Percentiles rank a stretch among this genome's conserved stretches.
phyloP scores from a whole-genome alignment of 208 protist genomes.

The Trypanosoma vivax region DNA sequence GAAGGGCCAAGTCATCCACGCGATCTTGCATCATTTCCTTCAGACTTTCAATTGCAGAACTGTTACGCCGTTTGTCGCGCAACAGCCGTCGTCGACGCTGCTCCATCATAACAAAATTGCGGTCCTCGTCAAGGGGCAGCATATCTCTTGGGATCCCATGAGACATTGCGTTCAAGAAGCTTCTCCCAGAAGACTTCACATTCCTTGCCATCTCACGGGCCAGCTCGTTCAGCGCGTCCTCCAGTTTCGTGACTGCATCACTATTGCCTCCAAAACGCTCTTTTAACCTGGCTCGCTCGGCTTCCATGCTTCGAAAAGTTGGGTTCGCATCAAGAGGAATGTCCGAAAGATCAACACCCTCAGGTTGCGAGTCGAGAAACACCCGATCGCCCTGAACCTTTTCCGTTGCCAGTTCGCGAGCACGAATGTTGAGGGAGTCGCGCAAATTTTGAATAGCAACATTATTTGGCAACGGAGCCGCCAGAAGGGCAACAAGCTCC shows the following conservation, averaged over 20 bases:
- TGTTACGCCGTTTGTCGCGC: slow-evolving; percentile 33
- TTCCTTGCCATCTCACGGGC: slow-evolving; percentile 47
- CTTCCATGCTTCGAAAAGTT: slow-evolving; percentile 36
- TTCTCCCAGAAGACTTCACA: slow-evolving; percentile 36
- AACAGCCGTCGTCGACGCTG: slow-evolving; percentile 15
- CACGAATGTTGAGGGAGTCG: slow-evolving; percentile 44
- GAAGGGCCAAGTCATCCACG: slow-evolving; percentile 59
- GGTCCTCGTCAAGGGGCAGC: slow-evolving; percentile 37
- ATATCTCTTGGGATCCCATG: slow-evolving; percentile 41
- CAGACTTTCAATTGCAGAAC: slow-evolving; percentile 46
- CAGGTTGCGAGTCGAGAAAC: slow-evolving; percentile 65
- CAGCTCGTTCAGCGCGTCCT: slow-evolving; percentile 39
- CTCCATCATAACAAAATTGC: slow-evolving; percentile 18
- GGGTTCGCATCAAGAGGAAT: slow-evolving; percentile 52
- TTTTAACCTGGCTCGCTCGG: slow-evolving; percentile 20
- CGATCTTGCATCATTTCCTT: slow-evolving; percentile 64
- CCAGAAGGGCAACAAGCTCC: slow-evolving; percentile 47
- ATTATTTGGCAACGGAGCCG: slow-evolving; percentile 39
- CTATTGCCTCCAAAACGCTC: slow-evolving; percentile 24
- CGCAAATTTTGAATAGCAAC: slow-evolving; percentile 29
- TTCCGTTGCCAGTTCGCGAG: slow-evolving; percentile 46
- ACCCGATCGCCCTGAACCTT: slow-evolving; percentile 39
- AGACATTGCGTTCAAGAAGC: slow-evolving; percentile 42
- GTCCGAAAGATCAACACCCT: slow-evolving; percentile 50
- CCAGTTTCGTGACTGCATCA: slow-evolving; percentile 29